Evolutionary conservation across 371 early-diverging fungal genomes (phyloP).

Genomic region (Cokeromyces recurvatus): DNA sequence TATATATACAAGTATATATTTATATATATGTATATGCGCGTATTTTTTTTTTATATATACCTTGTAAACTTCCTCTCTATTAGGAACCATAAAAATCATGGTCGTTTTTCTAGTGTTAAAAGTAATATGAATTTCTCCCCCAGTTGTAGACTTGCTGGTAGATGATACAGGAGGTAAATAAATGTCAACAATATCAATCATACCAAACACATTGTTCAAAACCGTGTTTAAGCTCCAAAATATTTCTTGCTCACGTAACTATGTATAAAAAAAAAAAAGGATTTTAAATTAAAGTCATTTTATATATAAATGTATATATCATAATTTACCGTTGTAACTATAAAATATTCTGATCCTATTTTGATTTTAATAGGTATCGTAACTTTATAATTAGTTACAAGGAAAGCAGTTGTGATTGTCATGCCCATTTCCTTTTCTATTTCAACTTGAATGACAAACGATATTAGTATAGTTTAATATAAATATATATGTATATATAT

Average conservation of each 20-base stretch:
- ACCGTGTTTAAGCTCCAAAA: slow-evolving; percentile 61
- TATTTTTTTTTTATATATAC: too few species aligned
- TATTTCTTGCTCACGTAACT: slow-evolving; percentile 52
- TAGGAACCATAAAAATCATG: slow-evolving; percentile 64
- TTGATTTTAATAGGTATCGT: slow-evolving; percentile 72
- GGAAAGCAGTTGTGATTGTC: slow-evolving; percentile 51
- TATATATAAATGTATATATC: neutral
- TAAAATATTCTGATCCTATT: slow-evolving; percentile 70
- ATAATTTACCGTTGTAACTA: slow-evolving; percentile 54
- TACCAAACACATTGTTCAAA: slow-evolving; percentile 78
- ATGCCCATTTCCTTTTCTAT: slow-evolving; percentile 59
- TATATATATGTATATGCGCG: too few species aligned
- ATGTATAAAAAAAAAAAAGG: neutral
- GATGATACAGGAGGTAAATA: slow-evolving; percentile 37
- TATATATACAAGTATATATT: too few species aligned
- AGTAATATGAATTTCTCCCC: slow-evolving; percentile 69
- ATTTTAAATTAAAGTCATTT: too few species aligned
- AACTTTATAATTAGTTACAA: slow-evolving; percentile 45
- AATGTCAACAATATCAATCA: slow-evolving; percentile 75
- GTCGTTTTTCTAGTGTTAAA: slow-evolving; percentile 50
- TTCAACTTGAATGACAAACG: slow-evolving; percentile 34
- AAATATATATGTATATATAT: neutral
- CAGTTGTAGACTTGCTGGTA: slow-evolving; percentile 29
- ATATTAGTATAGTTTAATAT: neutral
- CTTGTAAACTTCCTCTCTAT: slow-evolving; percentile 68